A percentile compares a stretch with the other conserved stretches of the same genome.
These are phyloP conservation scores for Lactarius indigo DNA, from an alignment of 768 basidiomycete genomes.

Conservation along the genomic window DNA sequence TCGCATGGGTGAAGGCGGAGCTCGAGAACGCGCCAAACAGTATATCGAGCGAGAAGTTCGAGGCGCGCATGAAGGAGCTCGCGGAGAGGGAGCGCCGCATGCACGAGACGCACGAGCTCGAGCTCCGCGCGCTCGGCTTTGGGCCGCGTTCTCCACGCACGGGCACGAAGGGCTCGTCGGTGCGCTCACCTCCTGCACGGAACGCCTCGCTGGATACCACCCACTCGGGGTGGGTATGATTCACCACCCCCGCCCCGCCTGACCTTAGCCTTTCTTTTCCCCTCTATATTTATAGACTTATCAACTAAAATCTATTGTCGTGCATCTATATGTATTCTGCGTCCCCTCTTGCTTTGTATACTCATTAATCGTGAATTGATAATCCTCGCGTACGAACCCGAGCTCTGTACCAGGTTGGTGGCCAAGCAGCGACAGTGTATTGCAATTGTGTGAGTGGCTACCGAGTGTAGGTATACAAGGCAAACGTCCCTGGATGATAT, in stretches of 20 bases:
- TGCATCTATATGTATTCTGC: neutral
- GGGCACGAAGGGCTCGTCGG: neutral
- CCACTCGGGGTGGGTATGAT: neutral
- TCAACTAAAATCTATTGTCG: neutral
- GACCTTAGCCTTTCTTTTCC: neutral
- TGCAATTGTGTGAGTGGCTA: neutral
- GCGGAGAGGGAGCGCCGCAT: conserved; percentile 18
- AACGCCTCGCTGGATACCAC: neutral
- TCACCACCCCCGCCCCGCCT: neutral
- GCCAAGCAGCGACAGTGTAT: neutral
- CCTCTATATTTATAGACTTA: neutral
- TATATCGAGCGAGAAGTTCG: conserved; percentile 34
- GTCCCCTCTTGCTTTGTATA: neutral
- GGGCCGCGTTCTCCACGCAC: neutral
- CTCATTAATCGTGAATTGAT: neutral
- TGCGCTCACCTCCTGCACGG: neutral
- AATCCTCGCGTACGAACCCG: neutral
- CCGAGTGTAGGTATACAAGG: too few species aligned
- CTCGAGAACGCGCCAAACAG: conserved; percentile 33
- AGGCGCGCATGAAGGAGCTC: conserved; percentile 32
- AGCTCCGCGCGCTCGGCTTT: conserved; percentile 25
- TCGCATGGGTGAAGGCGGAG: conserved; percentile 43
- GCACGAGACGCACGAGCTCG: conserved; percentile 12
- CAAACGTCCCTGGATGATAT: too few species aligned
- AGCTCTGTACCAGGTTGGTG: neutral